A percentile compares a stretch with the other conserved stretches of the same genome.
Evolutionary conservation across 176 grass and related monocot species (phyloP).

Genomic region (Avena sativa): DNA sequence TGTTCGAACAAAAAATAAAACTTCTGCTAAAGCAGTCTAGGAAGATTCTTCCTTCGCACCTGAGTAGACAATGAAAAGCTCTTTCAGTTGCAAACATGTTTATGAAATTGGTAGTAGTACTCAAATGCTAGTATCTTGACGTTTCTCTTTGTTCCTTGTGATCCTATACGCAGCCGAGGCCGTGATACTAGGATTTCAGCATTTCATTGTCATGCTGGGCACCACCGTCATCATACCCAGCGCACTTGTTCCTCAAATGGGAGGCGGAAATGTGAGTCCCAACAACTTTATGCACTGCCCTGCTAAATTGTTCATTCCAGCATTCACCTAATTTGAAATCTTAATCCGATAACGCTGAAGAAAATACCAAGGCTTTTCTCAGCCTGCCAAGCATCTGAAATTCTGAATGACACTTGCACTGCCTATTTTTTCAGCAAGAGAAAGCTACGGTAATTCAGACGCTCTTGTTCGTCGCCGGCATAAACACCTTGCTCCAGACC

Average conservation of each 20-base stretch:
- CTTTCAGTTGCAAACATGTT: slow-evolving; percentile 28
- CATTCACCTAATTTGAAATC: too few species aligned
- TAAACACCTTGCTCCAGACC: slow-evolving; percentile 92
- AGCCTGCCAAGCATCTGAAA: not conserved
- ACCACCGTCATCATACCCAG: slow-evolving; percentile 94
- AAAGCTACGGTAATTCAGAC: slow-evolving; percentile 92
- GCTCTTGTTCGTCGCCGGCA: slow-evolving; percentile 92
- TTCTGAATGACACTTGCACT: not conserved
- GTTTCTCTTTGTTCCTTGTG: not conserved
- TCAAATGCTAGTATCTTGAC: not conserved
- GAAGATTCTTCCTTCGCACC: slow-evolving; percentile 18
- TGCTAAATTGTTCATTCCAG: too few species aligned
- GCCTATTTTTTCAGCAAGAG: slow-evolving; percentile 59
- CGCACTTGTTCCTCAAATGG: slow-evolving; percentile 97
- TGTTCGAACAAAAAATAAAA: not conserved
- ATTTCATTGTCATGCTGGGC: slow-evolving; percentile 95
- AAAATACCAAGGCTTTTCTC: too few species aligned
- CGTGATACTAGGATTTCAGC: slow-evolving; percentile 91
- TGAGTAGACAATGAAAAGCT: not conserved
- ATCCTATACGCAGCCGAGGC: slow-evolving; percentile 73
- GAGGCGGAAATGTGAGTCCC: slow-evolving; percentile 83
- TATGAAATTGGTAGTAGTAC: not conserved
- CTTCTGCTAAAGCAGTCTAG: slow-evolving; percentile 2
- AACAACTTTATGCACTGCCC: too few species aligned
- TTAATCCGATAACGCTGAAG: too few species aligned